phyloP scores from a whole-genome alignment of 164 flowering plant genomes.

The Vitis rupestris region DNA sequence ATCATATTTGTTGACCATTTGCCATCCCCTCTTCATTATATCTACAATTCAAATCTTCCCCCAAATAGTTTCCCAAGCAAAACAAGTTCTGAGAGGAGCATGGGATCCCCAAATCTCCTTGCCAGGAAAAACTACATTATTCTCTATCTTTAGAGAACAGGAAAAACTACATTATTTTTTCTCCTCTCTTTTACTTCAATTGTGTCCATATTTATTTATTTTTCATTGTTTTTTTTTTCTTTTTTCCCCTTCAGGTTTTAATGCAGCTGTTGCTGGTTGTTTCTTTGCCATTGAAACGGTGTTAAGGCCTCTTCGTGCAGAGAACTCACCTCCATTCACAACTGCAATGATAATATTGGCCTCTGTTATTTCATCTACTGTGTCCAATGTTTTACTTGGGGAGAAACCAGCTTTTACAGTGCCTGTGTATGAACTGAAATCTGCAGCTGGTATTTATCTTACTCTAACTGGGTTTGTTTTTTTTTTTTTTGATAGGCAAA shows the following conservation, averaged over 20 bases:
- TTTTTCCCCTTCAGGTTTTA: slow-evolving; percentile 64
- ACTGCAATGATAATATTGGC: slow-evolving; percentile 98
- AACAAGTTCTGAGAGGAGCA: too few species aligned
- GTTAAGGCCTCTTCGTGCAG: slow-evolving; percentile 94
- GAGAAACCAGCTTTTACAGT: slow-evolving; percentile 96
- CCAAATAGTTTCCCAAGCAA: too few species aligned
- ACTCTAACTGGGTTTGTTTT: slow-evolving; percentile 12
- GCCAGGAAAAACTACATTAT: too few species aligned
- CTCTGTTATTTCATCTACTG: slow-evolving; percentile 95
- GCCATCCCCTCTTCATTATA: too few species aligned
- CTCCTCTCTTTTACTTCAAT: neutral
- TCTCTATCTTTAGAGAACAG: too few species aligned
- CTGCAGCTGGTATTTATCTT: slow-evolving; percentile 93
- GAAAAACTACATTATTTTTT: too few species aligned
- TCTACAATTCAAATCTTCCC: too few species aligned
- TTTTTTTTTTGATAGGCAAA: too few species aligned
- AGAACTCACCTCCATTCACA: slow-evolving; percentile 97
- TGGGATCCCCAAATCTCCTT: too few species aligned
- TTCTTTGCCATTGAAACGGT: slow-evolving; percentile 99
- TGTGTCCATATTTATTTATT: neutral
- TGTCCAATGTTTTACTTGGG: slow-evolving; percentile 86
- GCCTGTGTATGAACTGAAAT: slow-evolving; percentile 94
- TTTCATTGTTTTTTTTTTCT: neutral
- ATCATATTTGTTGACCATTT: too few species aligned
- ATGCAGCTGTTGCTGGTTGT: slow-evolving; percentile 98